Evolutionary conservation across 2,329 filamentous ascomycete species (phyloP).

Genomic region (Hymenoscyphus infarciens): DNA sequence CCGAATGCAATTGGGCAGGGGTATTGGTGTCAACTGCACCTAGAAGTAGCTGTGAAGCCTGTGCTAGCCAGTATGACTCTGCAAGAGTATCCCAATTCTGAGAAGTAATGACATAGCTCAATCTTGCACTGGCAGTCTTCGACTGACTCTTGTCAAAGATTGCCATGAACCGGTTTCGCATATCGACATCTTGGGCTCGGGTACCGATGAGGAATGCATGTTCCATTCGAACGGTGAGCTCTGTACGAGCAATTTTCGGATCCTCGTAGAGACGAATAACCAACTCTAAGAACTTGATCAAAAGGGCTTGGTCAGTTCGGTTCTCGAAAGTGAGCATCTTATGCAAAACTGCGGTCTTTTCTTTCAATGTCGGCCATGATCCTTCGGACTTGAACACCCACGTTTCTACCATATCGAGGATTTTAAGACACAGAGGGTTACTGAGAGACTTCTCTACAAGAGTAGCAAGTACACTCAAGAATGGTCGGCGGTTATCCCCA

Average conservation of each 20-base stretch:
- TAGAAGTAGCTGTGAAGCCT: constrained; percentile 89
- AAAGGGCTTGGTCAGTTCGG: constrained; percentile 74
- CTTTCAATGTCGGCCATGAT: constrained; percentile 94
- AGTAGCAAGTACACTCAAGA: constrained; percentile 90
- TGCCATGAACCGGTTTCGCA: constrained; percentile 93
- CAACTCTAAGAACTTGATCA: constrained; percentile 90
- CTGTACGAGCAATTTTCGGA: constrained; percentile 88
- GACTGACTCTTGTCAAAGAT: constrained; percentile 95
- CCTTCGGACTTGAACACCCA: constrained; percentile 97
- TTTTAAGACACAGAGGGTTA: constrained; percentile 82
- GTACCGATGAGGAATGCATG: constrained; percentile 97
- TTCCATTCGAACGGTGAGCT: constrained; percentile 95
- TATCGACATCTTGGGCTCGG: constrained; percentile 86
- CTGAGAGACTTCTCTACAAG: constrained; percentile 94
- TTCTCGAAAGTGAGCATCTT: constrained; percentile 98
- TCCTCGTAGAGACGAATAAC: constrained; percentile 99
- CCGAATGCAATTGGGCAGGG: constrained; percentile 71
- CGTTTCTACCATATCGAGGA: constrained; percentile 85
- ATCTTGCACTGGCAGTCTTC: constrained; percentile 82
- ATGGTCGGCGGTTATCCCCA: constrained; percentile 85
- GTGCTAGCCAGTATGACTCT: constrained; percentile 95
- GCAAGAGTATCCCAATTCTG: constrained; percentile 97
- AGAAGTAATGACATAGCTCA: constrained; percentile 82
- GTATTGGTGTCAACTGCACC: constrained; percentile 84
- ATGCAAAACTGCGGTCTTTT: constrained; percentile 97